phyloP scores from a whole-genome alignment of 2,329 filamentous ascomycete genomes.

The Apiospora saccharicola region DNA sequence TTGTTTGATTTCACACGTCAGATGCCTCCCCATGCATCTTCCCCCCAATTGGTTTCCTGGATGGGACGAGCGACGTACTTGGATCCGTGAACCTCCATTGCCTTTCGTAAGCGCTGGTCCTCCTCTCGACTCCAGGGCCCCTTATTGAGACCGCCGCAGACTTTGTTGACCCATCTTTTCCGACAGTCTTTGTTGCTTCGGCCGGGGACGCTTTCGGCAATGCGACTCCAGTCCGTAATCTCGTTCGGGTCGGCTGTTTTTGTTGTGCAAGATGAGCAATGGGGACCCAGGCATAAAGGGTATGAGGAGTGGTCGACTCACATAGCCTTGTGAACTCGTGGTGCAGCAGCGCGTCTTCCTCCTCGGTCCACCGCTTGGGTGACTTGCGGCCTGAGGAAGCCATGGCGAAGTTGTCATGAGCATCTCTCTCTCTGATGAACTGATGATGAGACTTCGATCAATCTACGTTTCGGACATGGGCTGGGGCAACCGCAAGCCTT shows the following conservation, averaged over 20 bases:
- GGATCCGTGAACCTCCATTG: conserved; percentile 46
- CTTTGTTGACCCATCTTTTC: conserved; percentile 51
- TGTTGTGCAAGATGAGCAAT: not conserved
- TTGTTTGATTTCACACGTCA: conserved; percentile 29
- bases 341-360: conserved; percentile 4
- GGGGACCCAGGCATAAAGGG: not conserved
- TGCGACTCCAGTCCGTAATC: conserved; percentile 42
- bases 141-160: conserved; percentile 47
- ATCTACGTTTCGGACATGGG: not conserved
- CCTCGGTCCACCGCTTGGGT: conserved; percentile 20
- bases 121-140: conserved; percentile 40
- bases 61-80: conserved; percentile 33
- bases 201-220: conserved; percentile 46
- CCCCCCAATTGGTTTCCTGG: conserved; percentile 9
- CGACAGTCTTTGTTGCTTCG: conserved; percentile 53
- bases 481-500: not conserved
- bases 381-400: conserved; percentile 13
- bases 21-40: conserved; percentile 1
- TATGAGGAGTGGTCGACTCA: not conserved
- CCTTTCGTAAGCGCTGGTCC: conserved; percentile 40
- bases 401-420: not conserved
- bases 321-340: not conserved
- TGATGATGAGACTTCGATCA: not conserved
- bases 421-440: not conserved
- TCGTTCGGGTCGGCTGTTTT: not conserved